A percentile compares a stretch with the other conserved stretches of the same genome.
phyloP scores from a whole-genome alignment of 2,329 filamentous ascomycete genomes.

The Penicillium polonicum region DNA sequence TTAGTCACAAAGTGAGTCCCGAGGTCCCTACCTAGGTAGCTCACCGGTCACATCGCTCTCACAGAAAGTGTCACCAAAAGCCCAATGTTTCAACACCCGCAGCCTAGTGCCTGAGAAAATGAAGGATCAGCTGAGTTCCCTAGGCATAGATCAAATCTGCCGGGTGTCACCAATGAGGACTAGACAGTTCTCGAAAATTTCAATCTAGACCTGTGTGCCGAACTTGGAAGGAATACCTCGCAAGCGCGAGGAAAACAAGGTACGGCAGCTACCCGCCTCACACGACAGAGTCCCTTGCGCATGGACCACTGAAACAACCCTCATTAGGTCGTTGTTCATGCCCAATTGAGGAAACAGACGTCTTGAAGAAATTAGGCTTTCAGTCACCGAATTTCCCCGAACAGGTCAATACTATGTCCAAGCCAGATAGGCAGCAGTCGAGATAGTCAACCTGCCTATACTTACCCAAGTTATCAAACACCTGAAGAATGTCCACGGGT shows the following conservation, averaged over 20 bases:
- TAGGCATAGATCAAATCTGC: constrained; percentile 53
- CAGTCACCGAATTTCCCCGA: not conserved
- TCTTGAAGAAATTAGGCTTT: not conserved
- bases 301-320: not conserved
- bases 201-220: constrained; percentile 65
- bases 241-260: constrained; percentile 57
- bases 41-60: constrained; percentile 66
- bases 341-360: too few species aligned
- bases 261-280: constrained; percentile 37
- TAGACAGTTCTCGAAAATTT: constrained; percentile 66
- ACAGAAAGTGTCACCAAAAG: constrained; percentile 17
- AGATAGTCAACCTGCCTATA: not conserved
- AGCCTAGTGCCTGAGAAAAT: not conserved
- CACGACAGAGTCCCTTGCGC: constrained; percentile 11
- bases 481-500: constrained; percentile 48
- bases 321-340: constrained; percentile 63
- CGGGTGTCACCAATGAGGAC: constrained; percentile 54
- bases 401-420: not conserved
- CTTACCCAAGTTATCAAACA: constrained; percentile 65
- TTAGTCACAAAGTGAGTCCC: constrained; percentile 1
- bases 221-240: constrained; percentile 70
- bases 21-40: constrained; percentile 48
- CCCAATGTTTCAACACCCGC: constrained; percentile 1
- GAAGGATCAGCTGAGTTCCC: constrained; percentile 42
- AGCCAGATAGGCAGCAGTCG: not conserved